phyloP scores from a whole-genome alignment of 495 filamentous ascomycete species.

The Penicillium desertorum region DNA sequence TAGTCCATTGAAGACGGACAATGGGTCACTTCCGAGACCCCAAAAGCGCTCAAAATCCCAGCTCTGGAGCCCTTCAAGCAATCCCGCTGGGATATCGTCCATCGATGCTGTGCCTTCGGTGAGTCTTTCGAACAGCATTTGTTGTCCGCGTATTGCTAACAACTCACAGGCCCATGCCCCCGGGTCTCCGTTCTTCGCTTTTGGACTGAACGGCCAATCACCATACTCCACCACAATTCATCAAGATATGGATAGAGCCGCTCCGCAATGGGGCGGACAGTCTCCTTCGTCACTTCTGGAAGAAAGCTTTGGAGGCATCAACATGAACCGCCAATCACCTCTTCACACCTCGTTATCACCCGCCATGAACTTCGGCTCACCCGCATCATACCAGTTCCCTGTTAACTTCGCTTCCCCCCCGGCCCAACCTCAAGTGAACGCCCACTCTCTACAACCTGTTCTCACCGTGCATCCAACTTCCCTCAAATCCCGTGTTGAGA shows the following conservation, averaged over 20 bases:
- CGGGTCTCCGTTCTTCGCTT: slow-evolving; percentile 34
- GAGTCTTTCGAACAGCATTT: slow-evolving; percentile 17
- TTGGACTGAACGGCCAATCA: slow-evolving; percentile 50
- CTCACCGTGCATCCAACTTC: slow-evolving; percentile 64
- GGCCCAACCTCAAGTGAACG: slow-evolving; percentile 26
- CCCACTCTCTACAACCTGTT: slow-evolving; percentile 35
- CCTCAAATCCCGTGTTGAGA: slow-evolving; percentile 88
- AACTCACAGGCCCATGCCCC: slow-evolving; percentile 25
- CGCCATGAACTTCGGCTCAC: slow-evolving; percentile 35
- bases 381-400: slow-evolving; percentile 35
- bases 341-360: slow-evolving; percentile 33
- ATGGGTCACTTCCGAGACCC: slow-evolving; percentile 24
- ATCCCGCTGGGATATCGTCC: slow-evolving; percentile 13
- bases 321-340: slow-evolving; percentile 44
- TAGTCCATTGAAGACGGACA: slow-evolving; percentile 47
- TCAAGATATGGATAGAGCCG: slow-evolving; percentile 45
- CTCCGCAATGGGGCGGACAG: slow-evolving; percentile 48
- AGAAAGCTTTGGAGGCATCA: slow-evolving; percentile 47
- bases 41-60: slow-evolving; percentile 31
- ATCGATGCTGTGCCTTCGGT: slow-evolving; percentile 33
- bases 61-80: slow-evolving; percentile 29
- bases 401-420: slow-evolving; percentile 40
- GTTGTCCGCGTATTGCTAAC: slow-evolving; percentile 7
- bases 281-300: slow-evolving; percentile 55
- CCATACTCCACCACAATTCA: slow-evolving; percentile 42